Conservation (phyloP, 768 basidiomycete species). For the Collybiopsis confluens region DNA sequence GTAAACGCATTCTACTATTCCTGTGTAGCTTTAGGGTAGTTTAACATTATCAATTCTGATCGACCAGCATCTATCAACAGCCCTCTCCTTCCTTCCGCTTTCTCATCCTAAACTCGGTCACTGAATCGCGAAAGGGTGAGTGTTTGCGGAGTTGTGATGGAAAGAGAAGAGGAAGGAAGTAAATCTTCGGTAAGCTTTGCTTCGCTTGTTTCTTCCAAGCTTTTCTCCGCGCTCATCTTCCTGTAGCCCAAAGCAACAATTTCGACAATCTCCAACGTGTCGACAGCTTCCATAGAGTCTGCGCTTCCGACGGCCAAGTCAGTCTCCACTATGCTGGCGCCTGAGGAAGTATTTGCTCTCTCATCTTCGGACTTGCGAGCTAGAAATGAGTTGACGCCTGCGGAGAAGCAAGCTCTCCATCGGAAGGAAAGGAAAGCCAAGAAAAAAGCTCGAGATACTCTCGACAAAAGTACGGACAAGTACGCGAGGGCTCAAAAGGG, state of each 20-base stretch:
- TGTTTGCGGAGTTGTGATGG: no score
- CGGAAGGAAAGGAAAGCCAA: conserved; percentile 66
- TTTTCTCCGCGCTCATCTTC: no score
- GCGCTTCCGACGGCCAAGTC: conserved; percentile 84
- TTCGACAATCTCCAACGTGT: conserved; percentile 75
- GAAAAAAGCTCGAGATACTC: conserved; percentile 59
- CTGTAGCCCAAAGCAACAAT: conserved; percentile 84
- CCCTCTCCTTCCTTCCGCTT: no score
- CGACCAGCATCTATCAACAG: no score
- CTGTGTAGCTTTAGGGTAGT: no score
- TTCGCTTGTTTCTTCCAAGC: no score
- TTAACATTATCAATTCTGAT: no score
- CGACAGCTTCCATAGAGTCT: conserved; percentile 82
- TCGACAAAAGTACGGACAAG: conserved; percentile 65
- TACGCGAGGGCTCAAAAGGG: conserved; percentile 51
- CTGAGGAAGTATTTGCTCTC: conserved; percentile 84
- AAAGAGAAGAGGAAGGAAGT: no score
- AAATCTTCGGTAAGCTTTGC: no score
- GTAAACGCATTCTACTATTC: no score
- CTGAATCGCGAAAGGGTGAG: no score
- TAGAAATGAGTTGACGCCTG: conserved; percentile 78
- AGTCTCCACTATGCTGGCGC: conserved; percentile 77
- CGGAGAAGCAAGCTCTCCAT: conserved; percentile 71
- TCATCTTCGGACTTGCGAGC: conserved; percentile 51
- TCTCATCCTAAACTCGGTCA: no score